phyloP scores from a whole-genome alignment of 305 asterid species.

The Solanum hybrid region DNA sequence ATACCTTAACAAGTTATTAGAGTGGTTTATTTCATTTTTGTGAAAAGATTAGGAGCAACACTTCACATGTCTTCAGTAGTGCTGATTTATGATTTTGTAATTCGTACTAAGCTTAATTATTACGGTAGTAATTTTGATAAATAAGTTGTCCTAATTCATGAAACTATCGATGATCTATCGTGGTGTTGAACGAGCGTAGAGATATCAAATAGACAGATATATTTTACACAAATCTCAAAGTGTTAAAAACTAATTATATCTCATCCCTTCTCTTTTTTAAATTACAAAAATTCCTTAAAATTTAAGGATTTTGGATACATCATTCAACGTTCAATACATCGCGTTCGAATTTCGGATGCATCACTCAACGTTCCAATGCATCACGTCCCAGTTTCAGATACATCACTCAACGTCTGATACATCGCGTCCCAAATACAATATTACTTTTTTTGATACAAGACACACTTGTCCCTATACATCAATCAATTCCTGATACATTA shows the following conservation, averaged over 20 bases:
- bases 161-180: neutral
- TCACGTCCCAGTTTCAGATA: neutral
- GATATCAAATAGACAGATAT: neutral
- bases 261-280: no score
- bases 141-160: neutral
- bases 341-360: accelerated
- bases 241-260: no score
- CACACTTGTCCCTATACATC: no score
- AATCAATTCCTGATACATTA: no score
- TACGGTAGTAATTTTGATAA: neutral
- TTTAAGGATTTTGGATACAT: neutral
- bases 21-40: neutral
- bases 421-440: neutral
- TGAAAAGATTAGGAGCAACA: neutral
- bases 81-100: neutral
- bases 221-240: no score
- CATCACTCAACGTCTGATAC: neutral
- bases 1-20: neutral
- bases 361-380: no score
- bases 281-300: neutral
- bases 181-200: neutral
- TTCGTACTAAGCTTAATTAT: neutral
- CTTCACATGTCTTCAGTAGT: neutral
- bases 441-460: no score
- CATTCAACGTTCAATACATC: neutral